These are phyloP conservation scores for Haematococcus lacustris DNA, from an alignment of 139 green algal genomes.

Conservation along the genomic window DNA sequence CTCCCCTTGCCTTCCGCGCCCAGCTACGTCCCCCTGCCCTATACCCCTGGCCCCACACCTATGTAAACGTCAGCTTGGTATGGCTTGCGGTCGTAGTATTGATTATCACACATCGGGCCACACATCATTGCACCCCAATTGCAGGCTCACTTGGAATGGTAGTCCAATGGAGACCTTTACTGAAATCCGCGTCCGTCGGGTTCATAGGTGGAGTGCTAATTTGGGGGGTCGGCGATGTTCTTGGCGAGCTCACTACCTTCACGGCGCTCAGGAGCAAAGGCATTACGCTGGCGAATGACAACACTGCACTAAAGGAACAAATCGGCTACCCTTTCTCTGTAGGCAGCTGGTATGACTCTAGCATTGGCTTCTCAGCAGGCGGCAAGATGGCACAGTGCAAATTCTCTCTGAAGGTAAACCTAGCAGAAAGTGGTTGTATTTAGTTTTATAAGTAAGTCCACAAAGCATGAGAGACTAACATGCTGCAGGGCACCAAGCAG, in stretches of 20 bases:
- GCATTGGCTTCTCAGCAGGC: constrained; percentile 24
- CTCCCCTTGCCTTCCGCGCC: too few species aligned
- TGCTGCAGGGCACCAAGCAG: constrained; percentile 18
- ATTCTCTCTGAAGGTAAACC: constrained; percentile 29
- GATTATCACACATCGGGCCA: too few species aligned
- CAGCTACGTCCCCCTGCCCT: too few species aligned
- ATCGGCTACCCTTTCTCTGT: constrained; percentile 15
- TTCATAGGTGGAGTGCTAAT: constrained; percentile 8
- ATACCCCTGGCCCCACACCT: too few species aligned
- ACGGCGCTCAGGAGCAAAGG: background rate
- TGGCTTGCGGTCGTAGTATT: too few species aligned
- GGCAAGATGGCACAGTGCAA: constrained; percentile 24
- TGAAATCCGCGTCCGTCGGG: background rate
- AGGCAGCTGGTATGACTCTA: constrained; percentile 32
- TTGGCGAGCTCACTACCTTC: constrained; percentile 13
- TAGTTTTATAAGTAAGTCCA: too few species aligned
- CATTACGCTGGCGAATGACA: background rate
- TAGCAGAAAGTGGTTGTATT: too few species aligned
- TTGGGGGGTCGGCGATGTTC: constrained; percentile 4
- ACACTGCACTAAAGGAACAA: constrained; percentile 5
- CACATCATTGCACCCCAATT: too few species aligned
- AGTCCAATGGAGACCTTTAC: background rate
- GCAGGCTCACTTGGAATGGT: too few species aligned
- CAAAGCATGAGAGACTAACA: too few species aligned
- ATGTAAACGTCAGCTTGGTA: too few species aligned